Base-by-base conservation (phyloP, 176 grass and related monocot genomes). In the Otatea glauca region DNA sequence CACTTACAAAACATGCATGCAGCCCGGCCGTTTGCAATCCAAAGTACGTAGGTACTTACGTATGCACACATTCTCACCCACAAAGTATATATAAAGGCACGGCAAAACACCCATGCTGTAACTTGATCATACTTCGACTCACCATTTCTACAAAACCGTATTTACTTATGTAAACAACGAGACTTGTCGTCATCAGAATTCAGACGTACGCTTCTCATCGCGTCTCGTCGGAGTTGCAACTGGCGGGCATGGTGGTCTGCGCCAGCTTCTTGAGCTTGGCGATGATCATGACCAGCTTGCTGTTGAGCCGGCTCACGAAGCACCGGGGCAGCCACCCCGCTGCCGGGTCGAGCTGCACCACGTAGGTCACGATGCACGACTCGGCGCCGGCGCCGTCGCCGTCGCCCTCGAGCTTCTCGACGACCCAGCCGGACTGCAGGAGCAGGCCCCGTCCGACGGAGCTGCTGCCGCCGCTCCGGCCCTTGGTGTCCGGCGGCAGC, bases 371-470 rank as follows among this genome's bases (percentile, higher is more conserved):
- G 41, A 94, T 83, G 86, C 97, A 99, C 2, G 95, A 92, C 62
- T 86, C 87, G 84, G 85, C 81, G 9, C 77, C 81, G 78, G 34
- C 1, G 34, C 14, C 68, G 23, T 9, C 44, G 6, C 24, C 60
- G 32, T 5, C 85, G 77, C 75, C 72, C 6, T 89, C 83, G 75
- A 91, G 90, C 87, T 89, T 94, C 86, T 99, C 97, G 21, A 99
- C 92, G 65, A 99, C 97, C 97, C 97, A 99, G 58, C 97, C 97
- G 13, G 97, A 99, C 70, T 99, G 97, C 25, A 99, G 83, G 68
- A 99, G 83, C 32, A 94, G 84, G 49, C 96, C 89, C 35, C 92
- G 68, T 29, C 81, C 83, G 15, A 87, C 86, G 9, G 71, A 82
- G 67, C 87, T 81, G 29, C 76, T 81, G 61, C 20, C 53, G 13